These are phyloP conservation scores for Podospora anserina DNA, from an alignment of 495 filamentous ascomycete genomes.

Conservation along the genomic window DNA sequence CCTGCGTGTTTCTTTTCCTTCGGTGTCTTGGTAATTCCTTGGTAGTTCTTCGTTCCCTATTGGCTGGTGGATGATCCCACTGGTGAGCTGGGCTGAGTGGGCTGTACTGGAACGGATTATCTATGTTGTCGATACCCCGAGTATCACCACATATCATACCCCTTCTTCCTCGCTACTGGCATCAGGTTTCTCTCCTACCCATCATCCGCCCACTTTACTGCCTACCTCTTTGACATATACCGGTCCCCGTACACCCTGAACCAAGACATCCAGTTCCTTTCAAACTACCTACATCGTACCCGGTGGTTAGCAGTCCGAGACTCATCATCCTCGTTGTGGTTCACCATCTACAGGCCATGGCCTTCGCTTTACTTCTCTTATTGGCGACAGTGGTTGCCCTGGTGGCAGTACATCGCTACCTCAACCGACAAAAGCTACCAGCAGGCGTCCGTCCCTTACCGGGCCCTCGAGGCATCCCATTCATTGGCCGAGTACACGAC, in stretches of 20 bases:
- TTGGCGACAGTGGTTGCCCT: conserved; percentile 1
- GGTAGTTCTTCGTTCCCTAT: background rate
- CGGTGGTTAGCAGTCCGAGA: background rate
- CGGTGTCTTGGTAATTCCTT: background rate
- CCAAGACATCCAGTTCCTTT: background rate
- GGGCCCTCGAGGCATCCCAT: conserved; percentile 37
- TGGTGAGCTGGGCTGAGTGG: background rate
- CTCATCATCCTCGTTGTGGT: background rate
- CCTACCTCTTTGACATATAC: background rate
- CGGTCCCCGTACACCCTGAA: background rate
- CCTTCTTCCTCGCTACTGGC: background rate
- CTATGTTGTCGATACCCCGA: background rate
- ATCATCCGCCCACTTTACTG: background rate
- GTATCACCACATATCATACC: background rate
- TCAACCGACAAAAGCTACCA: conserved; percentile 11
- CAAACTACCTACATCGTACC: background rate
- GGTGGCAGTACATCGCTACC: conserved; percentile 8
- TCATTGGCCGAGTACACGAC: conserved; percentile 59
- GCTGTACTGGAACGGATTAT: background rate
- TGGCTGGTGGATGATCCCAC: background rate
- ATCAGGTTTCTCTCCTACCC: background rate
- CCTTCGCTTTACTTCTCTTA: conserved; percentile 6
- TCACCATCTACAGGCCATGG: background rate
- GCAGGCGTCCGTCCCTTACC: conserved; percentile 19
- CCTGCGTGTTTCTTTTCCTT: background rate